Conservation (phyloP, 1,284 basidiomycete genomes). For the Abortiporus biennis region DNA sequence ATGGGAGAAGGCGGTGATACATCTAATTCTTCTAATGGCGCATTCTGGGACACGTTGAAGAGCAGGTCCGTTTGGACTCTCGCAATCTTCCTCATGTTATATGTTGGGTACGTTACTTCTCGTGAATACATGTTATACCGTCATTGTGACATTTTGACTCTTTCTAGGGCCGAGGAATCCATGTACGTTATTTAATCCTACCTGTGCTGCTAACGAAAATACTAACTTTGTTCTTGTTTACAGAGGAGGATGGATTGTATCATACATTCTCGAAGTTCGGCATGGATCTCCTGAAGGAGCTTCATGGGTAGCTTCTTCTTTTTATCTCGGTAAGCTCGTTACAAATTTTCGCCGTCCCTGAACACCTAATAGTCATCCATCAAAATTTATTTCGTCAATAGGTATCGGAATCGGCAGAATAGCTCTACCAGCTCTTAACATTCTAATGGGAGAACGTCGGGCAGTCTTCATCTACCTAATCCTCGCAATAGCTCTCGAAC, state of each 20-base stretch:
- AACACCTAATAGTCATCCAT: not conserved
- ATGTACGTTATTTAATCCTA: slow-evolving; percentile 17
- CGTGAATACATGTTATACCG: not conserved
- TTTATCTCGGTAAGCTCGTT: slow-evolving; percentile 24
- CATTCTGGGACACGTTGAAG: slow-evolving; percentile 16
- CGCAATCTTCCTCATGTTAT: slow-evolving; percentile 26
- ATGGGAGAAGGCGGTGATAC: slow-evolving; percentile 1
- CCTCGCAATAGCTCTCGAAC: slow-evolving; percentile 24
- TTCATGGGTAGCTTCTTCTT: slow-evolving; percentile 27
- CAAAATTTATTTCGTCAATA: slow-evolving; percentile 5
- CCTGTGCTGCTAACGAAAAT: not conserved
- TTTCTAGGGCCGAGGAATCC: slow-evolving; percentile 25
- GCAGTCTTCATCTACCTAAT: slow-evolving; percentile 25
- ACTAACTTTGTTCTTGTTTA: not conserved
- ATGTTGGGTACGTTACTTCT: slow-evolving; percentile 20
- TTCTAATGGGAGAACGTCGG: slow-evolving; percentile 26
- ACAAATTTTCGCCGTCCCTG: no score
- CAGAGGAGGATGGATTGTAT: slow-evolving; percentile 28
- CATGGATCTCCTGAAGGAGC: slow-evolving; percentile 24
- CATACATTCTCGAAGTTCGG: slow-evolving; percentile 24
- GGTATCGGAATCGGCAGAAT: slow-evolving; percentile 27
- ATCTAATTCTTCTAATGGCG: slow-evolving; percentile 3
- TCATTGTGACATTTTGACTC: not conserved
- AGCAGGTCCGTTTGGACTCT: slow-evolving; percentile 26
- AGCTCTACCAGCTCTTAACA: slow-evolving; percentile 24